Base-by-base conservation (phyloP, 805 yeast genomes). In the Yamadazyma paraphyllophila region DNA sequence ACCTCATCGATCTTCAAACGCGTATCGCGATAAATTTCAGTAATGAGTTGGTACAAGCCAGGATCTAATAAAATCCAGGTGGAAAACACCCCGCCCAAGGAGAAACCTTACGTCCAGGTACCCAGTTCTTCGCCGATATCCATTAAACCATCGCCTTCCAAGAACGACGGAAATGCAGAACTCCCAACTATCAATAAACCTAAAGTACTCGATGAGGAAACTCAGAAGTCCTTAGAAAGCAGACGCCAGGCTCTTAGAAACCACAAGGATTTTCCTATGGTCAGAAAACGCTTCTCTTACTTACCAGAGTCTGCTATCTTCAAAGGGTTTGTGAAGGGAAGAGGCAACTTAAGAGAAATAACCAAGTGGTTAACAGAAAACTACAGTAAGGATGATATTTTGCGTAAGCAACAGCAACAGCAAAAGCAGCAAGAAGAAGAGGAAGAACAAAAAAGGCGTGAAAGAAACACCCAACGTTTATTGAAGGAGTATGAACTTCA, bases 301-400 rank as follows among this genome's bases (percentile, higher is more conserved):
- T 55, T 72, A 26, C 58, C 56, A n/a, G 76, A 71, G 46, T 62
- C 68, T 36, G 75, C 67, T 44, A 57, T 72, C 30, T 65, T 70
- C 53, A 65, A 65, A 45, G 75, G 71, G 3, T 69, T 71, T 54
- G 70, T 69, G 17, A 69, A 67, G 46, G 74, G 73, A 4, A 69
- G 63, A 52, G 76, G 76, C 6, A 67, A 70, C 38, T 59, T 71
- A 24, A 60, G 74, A 33, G 72, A 67, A 16, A 62, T 71, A 40
- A 63, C 67, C 25, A 65, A 58, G 45, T 67, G 69, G 69, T 58
- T 72, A 29, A 60, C 62, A 4, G 70, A 66, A n/a, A 68, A 65
- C 47, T 65, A 53, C 46, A 57, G 59, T 41, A 59, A 58, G 42
- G 56, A 47, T 9, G 66, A 57, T 6, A 56, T 59, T n/a, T 43